These are phyloP conservation scores for Durio zibethinus DNA, from an alignment of 345 rosid genomes.

Conservation along the genomic window DNA sequence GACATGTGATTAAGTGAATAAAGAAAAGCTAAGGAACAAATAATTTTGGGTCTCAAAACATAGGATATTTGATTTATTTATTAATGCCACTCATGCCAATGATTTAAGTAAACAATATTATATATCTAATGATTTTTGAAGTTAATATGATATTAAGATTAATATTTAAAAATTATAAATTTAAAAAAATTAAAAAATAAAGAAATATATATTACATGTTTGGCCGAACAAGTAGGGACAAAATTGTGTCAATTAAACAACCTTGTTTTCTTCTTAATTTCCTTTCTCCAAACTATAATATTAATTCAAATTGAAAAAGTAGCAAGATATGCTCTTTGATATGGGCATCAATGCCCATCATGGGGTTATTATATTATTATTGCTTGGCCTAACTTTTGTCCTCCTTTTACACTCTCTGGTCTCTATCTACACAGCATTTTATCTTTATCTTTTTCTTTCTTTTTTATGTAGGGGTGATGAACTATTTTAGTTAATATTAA, in stretches of 20 bases:
- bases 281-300: background rate
- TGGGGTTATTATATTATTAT: conserved; percentile 14
- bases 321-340: conserved; percentile 6
- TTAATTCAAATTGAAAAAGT: background rate
- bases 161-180: too few relatives aligned
- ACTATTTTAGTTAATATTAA: background rate
- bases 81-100: background rate
- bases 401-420: conserved; percentile 13
- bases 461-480: background rate
- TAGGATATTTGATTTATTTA: background rate
- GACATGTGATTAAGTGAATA: background rate
- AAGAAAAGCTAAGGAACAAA: background rate
- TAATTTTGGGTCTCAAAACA: background rate
- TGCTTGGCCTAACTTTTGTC: conserved; percentile 15
- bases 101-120: background rate
- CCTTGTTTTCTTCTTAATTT: conserved; percentile 8
- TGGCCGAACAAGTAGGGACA: background rate
- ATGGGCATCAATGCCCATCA: background rate
- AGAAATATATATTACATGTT: background rate
- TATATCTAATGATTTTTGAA: too few relatives aligned
- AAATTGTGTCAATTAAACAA: background rate
- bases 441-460: background rate
- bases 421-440: conserved; percentile 15
- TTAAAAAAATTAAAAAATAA: too few relatives aligned
- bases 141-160: too few relatives aligned